These are phyloP conservation scores for Phytophthora pinifolia DNA, from an alignment of 352 stramenopile species.

Conservation along the genomic window DNA sequence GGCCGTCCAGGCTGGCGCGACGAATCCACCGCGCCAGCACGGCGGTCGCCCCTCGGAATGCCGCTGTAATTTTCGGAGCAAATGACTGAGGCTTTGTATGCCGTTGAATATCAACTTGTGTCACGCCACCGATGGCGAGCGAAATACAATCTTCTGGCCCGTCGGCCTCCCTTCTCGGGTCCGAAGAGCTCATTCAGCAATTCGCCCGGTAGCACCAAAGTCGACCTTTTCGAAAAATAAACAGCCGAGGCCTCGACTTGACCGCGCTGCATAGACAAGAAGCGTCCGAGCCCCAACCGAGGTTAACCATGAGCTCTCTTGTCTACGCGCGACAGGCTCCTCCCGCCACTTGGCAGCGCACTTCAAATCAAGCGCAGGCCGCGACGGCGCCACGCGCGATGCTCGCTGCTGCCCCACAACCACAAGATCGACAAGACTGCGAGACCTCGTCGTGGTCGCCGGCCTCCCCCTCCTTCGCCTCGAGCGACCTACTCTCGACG, in stretches of 20 bases:
- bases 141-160: conserved; percentile 22
- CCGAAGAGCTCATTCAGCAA: neutral
- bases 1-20: neutral
- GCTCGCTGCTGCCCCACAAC: conserved; percentile 4
- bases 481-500: conserved; percentile 13
- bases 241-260: conserved; percentile 1
- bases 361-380: conserved; percentile 21
- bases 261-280: conserved; percentile 27
- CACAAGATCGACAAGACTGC: conserved; percentile 19
- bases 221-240: neutral
- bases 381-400: conserved; percentile 21
- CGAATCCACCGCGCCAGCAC: neutral
- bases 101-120: conserved; percentile 24
- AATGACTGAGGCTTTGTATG: conserved; percentile 13
- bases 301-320: conserved; percentile 19
- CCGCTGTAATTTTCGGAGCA: neutral
- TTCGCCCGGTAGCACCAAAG: neutral
- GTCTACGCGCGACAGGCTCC: conserved; percentile 9
- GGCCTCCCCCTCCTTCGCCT: conserved; percentile 16
- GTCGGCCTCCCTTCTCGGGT: conserved; percentile 1
- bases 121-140: neutral
- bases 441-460: conserved; percentile 15
- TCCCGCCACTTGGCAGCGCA: conserved; percentile 1
- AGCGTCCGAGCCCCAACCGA: conserved; percentile 11
- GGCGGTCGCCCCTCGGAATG: neutral